Evolutionary conservation across 1,139 yeast species (phyloP), one percentile per base, ranked within the genome.

Genomic region (Geotrichum bryndzae): DNA sequence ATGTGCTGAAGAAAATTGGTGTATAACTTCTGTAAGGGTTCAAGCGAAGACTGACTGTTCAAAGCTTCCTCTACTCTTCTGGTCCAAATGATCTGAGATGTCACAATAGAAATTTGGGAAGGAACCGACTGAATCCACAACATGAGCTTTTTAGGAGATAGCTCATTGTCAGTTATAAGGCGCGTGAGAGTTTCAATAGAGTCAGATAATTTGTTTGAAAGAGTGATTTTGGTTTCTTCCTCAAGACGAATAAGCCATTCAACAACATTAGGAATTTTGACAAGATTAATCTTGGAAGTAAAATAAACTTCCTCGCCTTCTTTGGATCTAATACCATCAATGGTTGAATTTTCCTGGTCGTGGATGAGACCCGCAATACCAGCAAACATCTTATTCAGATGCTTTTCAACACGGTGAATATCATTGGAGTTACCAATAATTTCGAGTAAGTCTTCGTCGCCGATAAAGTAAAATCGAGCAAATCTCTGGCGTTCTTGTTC

Each of bases 401-500:
- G 95, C 64, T 79, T 80, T 35, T 86, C 85, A 2, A 87, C 77
- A 8, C 82, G 72, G 0, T 66, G 64, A 3, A 83, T 72, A 67
- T 86, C 83, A 8, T 74, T 75, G 0, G 86, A 78, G 63, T 86
- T 81, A 3, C 97, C 97, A 61, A 94, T 82, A 52, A 94, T 82
- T 66, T 90, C 96, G 51, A 94, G 76, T 51, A 94, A 76, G 71
- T 92, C 97, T 66, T 91, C 97, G 70, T 94, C 94, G 6, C 98
- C 97, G 51, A 94, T 77, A 70, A 94, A 92, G 68, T 87, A 91
- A 64, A 92, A 88, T 55, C 98, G 79, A 0, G 97, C 94, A 68
- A 88, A 92, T 1, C 80, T 66, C 57, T 83, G 87, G 66, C 98
- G 77, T 69, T 92, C 96, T 54, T 81, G 83, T 68, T 92, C 97